phyloP scores from a whole-genome alignment of 768 basidiomycete species.

The Mycena sanguinolenta region DNA sequence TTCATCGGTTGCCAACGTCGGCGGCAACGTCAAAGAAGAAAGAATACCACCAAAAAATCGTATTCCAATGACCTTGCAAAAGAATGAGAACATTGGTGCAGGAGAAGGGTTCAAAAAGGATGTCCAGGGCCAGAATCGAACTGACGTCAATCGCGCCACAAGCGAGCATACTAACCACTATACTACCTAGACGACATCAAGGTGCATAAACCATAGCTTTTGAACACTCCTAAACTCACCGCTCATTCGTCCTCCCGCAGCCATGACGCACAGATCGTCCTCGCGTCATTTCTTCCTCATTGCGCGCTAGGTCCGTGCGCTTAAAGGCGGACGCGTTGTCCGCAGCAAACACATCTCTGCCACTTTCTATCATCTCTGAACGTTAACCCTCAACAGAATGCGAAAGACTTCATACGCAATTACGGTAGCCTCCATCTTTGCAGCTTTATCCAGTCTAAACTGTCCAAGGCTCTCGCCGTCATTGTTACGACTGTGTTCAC shows the following conservation, averaged over 20 bases:
- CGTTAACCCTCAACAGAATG: constrained; percentile 23
- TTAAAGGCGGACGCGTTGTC: background rate
- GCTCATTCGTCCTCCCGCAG: background rate
- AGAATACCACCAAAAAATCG: no score
- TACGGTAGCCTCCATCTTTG: constrained; percentile 42
- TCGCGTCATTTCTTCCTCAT: constrained; percentile 2
- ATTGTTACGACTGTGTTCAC: constrained; percentile 65
- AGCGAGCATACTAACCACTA: constrained; percentile 32
- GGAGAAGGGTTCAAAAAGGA: no score
- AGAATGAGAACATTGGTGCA: no score
- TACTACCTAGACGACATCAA: constrained; percentile 27
- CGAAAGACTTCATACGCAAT: constrained; percentile 75
- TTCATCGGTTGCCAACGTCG: no score
- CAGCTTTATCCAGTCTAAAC: background rate
- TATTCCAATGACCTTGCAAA: no score
- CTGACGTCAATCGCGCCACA: constrained; percentile 27
- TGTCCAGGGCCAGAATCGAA: constrained; percentile 28
- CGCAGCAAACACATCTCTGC: constrained; percentile 3
- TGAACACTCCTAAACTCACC: no score
- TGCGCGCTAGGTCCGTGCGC: no score
- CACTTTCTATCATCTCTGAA: background rate
- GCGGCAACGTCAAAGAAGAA: no score
- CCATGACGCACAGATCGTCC: background rate
- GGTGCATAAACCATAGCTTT: background rate
- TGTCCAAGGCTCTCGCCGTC: constrained; percentile 52